phyloP scores from a whole-genome alignment of 2,329 filamentous ascomycete species.

The Rhynchosporium graminicola region DNA sequence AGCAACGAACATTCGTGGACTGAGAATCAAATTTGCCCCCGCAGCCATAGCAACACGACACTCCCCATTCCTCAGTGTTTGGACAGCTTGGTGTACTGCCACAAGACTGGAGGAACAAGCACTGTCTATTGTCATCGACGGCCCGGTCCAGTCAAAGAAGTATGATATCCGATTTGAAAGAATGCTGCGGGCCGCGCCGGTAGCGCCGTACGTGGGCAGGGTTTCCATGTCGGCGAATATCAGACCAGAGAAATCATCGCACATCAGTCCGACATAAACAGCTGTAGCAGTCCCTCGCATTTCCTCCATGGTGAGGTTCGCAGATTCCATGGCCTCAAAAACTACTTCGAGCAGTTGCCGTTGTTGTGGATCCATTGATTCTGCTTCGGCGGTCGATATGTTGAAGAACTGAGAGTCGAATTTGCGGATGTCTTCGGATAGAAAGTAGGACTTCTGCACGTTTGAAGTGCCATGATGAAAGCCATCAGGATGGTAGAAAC shows the following conservation, averaged over 20 bases:
- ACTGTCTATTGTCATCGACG: constrained; percentile 48
- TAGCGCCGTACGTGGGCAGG: constrained; percentile 29
- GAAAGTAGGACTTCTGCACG: constrained; percentile 21
- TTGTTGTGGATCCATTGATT: constrained; percentile 40
- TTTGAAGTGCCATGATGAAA: constrained; percentile 24
- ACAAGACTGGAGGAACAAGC: constrained; percentile 47
- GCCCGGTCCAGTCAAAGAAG: constrained; percentile 45
- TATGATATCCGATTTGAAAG: constrained; percentile 47
- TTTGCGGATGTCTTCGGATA: constrained; percentile 19
- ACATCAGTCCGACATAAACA: constrained; percentile 41
- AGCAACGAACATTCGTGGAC: constrained; percentile 22
- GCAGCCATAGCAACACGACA: constrained; percentile 43
- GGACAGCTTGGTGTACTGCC: constrained; percentile 18
- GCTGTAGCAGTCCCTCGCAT: constrained; percentile 32
- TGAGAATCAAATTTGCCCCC: constrained; percentile 30
- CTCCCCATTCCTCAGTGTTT: constrained; percentile 13
- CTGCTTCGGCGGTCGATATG: constrained; percentile 30
- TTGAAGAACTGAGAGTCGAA: constrained; percentile 24
- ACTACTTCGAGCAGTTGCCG: constrained; percentile 35
- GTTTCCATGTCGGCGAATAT: constrained; percentile 22
- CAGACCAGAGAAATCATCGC: constrained; percentile 42
- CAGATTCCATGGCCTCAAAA: constrained; percentile 37
- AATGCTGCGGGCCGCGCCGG: constrained; percentile 42
- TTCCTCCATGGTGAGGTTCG: constrained; percentile 31
- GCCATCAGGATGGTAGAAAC: constrained; percentile 53